Percentiles rank a stretch among this genome's conserved stretches.
Evolutionary conservation across 202 grass and related monocot species (phyloP).

Genomic region (Bolboschoenoplectus hybrid): DNA sequence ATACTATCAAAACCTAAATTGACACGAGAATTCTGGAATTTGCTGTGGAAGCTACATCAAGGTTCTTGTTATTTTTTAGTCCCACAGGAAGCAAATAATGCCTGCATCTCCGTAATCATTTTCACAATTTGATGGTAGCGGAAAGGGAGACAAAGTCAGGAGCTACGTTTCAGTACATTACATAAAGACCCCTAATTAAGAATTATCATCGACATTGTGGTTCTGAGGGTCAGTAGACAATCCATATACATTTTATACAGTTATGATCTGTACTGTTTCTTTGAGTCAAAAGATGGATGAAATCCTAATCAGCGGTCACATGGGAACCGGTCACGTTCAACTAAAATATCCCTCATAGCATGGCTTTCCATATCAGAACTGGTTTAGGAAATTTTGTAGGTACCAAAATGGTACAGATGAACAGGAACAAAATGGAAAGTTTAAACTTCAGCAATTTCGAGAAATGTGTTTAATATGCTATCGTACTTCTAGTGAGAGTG

Average conservation of each 20-base stretch:
- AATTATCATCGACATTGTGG: slow-evolving; percentile 1
- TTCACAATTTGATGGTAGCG: slow-evolving; percentile 6
- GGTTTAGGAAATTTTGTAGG: not conserved
- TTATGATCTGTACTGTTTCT: not conserved
- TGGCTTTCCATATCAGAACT: not conserved
- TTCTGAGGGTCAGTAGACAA: not conserved
- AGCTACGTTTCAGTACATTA: not conserved
- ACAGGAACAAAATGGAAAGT: slow-evolving; percentile 16
- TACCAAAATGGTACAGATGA: not conserved
- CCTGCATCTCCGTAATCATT: not conserved
- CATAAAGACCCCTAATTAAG: slow-evolving; percentile 4
- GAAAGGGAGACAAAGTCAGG: not conserved
- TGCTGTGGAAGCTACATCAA: not conserved
- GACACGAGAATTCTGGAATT: not conserved
- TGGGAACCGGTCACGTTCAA: slow-evolving; percentile 3
- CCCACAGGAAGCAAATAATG: not conserved
- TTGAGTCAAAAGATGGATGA: not conserved
- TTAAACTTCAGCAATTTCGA: not conserved
- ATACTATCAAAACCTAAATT: slow-evolving; percentile 14
- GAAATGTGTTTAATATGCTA: not conserved
- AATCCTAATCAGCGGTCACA: not conserved
- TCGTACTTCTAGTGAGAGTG: not conserved
- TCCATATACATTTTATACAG: not conserved
- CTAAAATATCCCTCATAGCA: not conserved
- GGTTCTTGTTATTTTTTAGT: not conserved